These are phyloP conservation scores for Malassezia brasiliensis DNA, from an alignment of 1,284 basidiomycete species.

Conservation along the genomic window DNA sequence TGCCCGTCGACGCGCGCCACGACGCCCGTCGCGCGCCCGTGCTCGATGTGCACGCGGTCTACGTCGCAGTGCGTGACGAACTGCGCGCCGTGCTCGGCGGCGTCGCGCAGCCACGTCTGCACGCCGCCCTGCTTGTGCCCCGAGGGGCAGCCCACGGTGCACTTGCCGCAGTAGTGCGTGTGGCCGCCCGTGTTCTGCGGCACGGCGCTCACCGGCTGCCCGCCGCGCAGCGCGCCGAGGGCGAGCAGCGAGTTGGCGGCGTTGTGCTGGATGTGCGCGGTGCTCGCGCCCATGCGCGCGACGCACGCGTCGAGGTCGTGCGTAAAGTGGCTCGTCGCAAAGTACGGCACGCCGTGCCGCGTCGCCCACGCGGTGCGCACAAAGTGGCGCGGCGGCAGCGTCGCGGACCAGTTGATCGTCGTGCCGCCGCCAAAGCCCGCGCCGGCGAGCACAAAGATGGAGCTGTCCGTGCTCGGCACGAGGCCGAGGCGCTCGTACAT, in stretches of 20 bases:
- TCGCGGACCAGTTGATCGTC: constrained; percentile 52
- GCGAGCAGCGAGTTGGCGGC: constrained; percentile 46
- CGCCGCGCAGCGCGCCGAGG: constrained; percentile 40
- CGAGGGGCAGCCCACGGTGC: constrained; percentile 48
- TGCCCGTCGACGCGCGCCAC: constrained; percentile 33
- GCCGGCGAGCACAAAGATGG: constrained; percentile 49
- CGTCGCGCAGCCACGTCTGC: constrained; percentile 48
- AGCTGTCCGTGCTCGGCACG: constrained; percentile 48
- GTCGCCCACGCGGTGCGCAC: constrained; percentile 50
- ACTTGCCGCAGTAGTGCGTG: constrained; percentile 50
- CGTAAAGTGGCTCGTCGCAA: constrained; percentile 44
- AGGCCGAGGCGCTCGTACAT: constrained; percentile 50
- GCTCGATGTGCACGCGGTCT: constrained; percentile 49
- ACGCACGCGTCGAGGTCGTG: constrained; percentile 48
- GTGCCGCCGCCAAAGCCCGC: constrained; percentile 52
- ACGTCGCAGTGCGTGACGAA: constrained; percentile 47
- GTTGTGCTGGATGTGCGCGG: constrained; percentile 48
- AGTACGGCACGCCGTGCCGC: constrained; percentile 48
- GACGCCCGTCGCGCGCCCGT: constrained; percentile 35
- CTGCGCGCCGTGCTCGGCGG: constrained; percentile 46
- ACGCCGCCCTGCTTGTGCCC: constrained; percentile 49
- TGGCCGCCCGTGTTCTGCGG: constrained; percentile 50
- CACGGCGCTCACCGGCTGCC: constrained; percentile 42
- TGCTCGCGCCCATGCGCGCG: constrained; percentile 49
- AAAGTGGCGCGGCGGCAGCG: constrained; percentile 49